Base-by-base conservation (phyloP, 2,329 filamentous ascomycete species). In the Coniochaeta prunicola region DNA sequence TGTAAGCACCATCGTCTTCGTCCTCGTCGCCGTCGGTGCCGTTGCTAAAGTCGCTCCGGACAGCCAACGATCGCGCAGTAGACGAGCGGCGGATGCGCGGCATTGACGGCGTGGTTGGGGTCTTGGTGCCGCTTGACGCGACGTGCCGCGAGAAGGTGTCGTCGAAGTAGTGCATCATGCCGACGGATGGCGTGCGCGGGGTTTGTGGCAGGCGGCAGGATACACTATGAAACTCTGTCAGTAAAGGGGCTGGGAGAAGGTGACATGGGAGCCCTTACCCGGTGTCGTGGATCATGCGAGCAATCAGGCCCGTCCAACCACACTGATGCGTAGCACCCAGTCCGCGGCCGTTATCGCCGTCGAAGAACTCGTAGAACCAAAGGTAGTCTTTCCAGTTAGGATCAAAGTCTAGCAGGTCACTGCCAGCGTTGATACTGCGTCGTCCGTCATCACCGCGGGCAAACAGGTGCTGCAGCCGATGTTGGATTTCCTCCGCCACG, bases 341-440 rank as follows among this genome's bases (percentile, higher is more conserved):
- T 17, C 94, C 93, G 64, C 92, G 88, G 15, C 93, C 93, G 56
- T 81, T 87, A 71, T 97, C 92, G 40, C 92, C 93, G 69, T 97
- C 93, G 70, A 97, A 97, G 80, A 96, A 97, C 72, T 97, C 93
- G 70, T 96, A 89, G 80, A 96, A 97, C 90, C 91, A 97, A 67
- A 97, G 79, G 68, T 92, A 85, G 68, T 96, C 92, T 72, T 89
- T 93, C 93, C 93, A 97, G 73, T 96, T 80, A 26, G 90, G 87
- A 69, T 97, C 92, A 68, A 90, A 96, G 75, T 97, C 92, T 33
- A 97, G 85, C 64, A 88, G 82, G 66, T 97, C 88, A 65, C 89
- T 91, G 19, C 90, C 88, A 59, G 84, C 87, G 68, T 97, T 96
- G 78, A 96, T 89, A 63, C 92, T 93, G 63, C 94, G 88, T 61